Conservation (phyloP, 352 stramenopile species). For the Phytophthora syringae region DNA sequence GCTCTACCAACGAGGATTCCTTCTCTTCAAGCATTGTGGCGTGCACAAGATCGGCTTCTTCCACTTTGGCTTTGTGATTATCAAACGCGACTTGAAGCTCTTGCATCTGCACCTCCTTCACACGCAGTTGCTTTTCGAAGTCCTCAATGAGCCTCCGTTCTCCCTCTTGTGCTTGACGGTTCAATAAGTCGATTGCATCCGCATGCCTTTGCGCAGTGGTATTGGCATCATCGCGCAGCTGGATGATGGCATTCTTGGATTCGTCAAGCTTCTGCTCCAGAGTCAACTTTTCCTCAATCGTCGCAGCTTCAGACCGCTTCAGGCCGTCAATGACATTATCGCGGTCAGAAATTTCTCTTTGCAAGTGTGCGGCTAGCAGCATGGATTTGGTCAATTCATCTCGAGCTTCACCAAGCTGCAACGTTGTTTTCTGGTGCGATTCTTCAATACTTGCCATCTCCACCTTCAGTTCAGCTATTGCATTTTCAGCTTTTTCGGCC, state of each 20-base stretch:
- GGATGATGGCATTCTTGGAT: conserved; percentile 14
- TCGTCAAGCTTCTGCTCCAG: conserved; percentile 34
- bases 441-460: conserved; percentile 32
- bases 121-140: conserved; percentile 27
- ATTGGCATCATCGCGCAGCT: conserved; percentile 27
- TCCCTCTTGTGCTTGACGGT: conserved; percentile 22
- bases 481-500: conserved; percentile 22
- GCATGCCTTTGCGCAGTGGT: conserved; percentile 18
- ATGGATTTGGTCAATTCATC: conserved; percentile 24
- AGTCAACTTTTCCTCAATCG: conserved; percentile 20
- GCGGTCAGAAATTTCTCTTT: conserved; percentile 21
- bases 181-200: conserved; percentile 23
- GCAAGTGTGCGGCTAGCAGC: conserved; percentile 12
- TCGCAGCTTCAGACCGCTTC: conserved; percentile 10
- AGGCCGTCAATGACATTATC: conserved; percentile 25
- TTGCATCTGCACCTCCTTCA: conserved; percentile 29
- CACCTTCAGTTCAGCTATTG: conserved; percentile 24
- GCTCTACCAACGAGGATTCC: conserved; percentile 33
- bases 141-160: conserved; percentile 20
- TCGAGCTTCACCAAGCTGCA: conserved; percentile 19
- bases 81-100: conserved; percentile 31
- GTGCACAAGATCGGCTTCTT: conserved; percentile 27
- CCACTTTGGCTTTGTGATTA: conserved; percentile 10
- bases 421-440: conserved; percentile 12
- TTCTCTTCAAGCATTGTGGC: conserved; percentile 28